Evolutionary conservation across 2,329 filamentous ascomycete genomes (phyloP).

Genomic region (Ambrosiella cleistominuta): DNA sequence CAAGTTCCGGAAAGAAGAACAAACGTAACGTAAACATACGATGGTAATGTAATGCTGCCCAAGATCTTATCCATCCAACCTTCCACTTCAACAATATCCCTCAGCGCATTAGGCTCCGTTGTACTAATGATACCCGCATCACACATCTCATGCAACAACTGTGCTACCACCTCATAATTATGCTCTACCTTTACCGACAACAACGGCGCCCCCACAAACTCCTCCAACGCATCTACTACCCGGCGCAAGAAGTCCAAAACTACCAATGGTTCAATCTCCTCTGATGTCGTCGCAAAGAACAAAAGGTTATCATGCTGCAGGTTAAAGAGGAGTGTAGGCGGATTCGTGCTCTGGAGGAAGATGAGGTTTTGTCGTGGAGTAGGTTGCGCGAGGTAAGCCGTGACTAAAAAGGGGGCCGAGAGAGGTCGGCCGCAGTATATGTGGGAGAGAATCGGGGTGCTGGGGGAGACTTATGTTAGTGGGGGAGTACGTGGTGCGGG

Average conservation of each 20-base stretch:
- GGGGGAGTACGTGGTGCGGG: background rate
- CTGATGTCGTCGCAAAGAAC: conserved; percentile 68
- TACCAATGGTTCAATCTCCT: conserved; percentile 74
- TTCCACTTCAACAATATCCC: conserved; percentile 82
- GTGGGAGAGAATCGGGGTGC: conserved; percentile 73
- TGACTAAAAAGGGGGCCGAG: conserved; percentile 56
- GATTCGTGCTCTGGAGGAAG: conserved; percentile 65
- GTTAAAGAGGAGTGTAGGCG: conserved; percentile 77
- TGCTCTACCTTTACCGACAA: conserved; percentile 72
- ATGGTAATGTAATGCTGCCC: conserved; percentile 69
- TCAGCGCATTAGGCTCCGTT: conserved; percentile 81
- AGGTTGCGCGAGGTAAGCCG: conserved; percentile 72
- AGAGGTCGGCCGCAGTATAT: conserved; percentile 71
- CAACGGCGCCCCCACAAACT: conserved; percentile 79
- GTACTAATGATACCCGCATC: conserved; percentile 79
- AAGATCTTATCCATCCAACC: conserved; percentile 78
- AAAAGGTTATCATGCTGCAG: conserved; percentile 74
- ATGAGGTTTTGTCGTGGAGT: conserved; percentile 69
- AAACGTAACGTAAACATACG: conserved; percentile 27
- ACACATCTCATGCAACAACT: conserved; percentile 89
- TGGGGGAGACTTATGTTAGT: conserved; percentile 21
- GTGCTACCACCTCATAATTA: conserved; percentile 85
- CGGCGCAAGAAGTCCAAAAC: conserved; percentile 90
- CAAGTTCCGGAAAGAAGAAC: background rate
- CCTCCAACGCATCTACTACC: conserved; percentile 79